Percentiles rank a stretch among this genome's conserved stretches.
These are phyloP conservation scores for Chalciporus sphaerocephalus DNA, from an alignment of 768 basidiomycete species.

Conservation along the genomic window DNA sequence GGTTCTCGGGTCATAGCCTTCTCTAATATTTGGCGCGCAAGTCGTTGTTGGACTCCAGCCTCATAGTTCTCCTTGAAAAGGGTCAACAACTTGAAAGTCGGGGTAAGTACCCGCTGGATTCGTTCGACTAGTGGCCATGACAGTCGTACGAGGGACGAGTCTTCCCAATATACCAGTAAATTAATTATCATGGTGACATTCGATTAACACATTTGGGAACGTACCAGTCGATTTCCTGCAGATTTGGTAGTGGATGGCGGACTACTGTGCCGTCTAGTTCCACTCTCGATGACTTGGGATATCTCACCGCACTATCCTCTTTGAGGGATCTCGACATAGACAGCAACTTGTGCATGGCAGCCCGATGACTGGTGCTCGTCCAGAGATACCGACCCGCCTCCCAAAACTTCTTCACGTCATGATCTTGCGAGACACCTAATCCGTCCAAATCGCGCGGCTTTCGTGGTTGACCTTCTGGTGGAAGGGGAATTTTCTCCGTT, in stretches of 20 bases:
- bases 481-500: constrained; percentile 57
- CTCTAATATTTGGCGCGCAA: constrained; percentile 57
- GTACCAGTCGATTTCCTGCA: constrained; percentile 33
- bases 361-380: constrained; percentile 51
- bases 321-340: constrained; percentile 56
- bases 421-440: constrained; percentile 13
- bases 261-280: constrained; percentile 30
- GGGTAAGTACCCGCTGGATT: constrained; percentile 52
- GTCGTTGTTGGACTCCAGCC: constrained; percentile 55
- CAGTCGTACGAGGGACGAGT: constrained; percentile 53
- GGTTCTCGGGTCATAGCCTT: constrained; percentile 61
- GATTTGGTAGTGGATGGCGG: constrained; percentile 21
- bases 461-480: constrained; percentile 56
- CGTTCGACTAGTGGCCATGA: constrained; percentile 53
- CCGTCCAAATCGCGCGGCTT: constrained; percentile 19
- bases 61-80: constrained; percentile 51
- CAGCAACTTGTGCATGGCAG: constrained; percentile 51
- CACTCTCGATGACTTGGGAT: constrained; percentile 20
- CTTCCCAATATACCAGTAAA: constrained; percentile 32
- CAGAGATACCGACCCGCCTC: constrained; percentile 75
- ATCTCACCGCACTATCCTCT: constrained; percentile 28
- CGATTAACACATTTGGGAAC: constrained; percentile 29
- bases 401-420: constrained; percentile 53
- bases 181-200: not conserved
- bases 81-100: constrained; percentile 47